Conservation (phyloP, 306 rosid genomes). For the Pueraria montana region DNA sequence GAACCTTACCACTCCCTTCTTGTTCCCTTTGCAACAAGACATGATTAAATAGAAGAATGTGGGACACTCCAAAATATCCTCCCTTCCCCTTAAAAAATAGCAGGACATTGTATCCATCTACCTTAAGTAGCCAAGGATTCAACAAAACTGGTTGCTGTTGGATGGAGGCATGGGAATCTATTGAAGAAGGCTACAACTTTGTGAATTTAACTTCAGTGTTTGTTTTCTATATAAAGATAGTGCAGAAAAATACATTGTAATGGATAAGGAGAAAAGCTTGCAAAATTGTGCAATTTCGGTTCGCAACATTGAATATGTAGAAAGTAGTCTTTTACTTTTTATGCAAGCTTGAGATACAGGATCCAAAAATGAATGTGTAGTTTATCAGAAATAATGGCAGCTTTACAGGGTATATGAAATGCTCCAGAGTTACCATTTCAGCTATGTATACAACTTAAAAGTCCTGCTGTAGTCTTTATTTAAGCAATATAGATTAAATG, state of each 20-base stretch:
- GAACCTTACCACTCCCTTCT: conserved; percentile 49
- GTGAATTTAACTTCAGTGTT: not conserved
- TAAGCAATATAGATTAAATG: no score
- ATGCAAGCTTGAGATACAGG: not conserved
- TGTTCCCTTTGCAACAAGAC: no score
- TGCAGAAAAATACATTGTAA: not conserved
- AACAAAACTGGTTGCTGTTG: not conserved
- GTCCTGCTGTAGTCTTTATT: no score
- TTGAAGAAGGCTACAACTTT: not conserved
- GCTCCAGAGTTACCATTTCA: no score
- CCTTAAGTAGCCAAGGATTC: not conserved
- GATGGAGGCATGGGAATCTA: not conserved
- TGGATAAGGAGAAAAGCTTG: not conserved
- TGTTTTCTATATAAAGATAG: not conserved
- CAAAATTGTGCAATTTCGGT: not conserved
- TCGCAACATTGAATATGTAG: not conserved
- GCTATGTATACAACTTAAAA: no score
- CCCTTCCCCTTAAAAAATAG: not conserved
- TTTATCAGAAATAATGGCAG: no score
- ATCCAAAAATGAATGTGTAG: no score
- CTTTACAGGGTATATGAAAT: no score
- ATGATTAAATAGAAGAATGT: no score
- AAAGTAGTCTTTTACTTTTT: not conserved
- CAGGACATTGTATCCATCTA: not conserved
- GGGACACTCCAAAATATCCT: not conserved